Base-by-base conservation (phyloP, 805 yeast species). In the Candida alai region DNA sequence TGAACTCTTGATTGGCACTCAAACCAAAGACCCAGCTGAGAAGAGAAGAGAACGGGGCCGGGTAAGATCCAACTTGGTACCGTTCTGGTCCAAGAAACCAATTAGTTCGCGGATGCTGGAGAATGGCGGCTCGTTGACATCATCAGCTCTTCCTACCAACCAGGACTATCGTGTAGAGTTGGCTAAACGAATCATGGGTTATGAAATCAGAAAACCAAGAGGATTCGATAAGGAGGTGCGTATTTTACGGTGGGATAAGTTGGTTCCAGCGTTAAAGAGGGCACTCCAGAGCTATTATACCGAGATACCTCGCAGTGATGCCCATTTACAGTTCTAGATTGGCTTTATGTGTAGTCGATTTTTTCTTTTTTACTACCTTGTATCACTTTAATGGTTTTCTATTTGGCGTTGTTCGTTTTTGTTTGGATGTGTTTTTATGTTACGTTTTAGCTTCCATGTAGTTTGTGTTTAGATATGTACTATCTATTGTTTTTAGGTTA, bases 171-270 rank as follows among this genome's bases (percentile, higher is more conserved):
- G 77, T 40, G 55, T 65, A 13, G 82, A 77, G 42, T 60, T 78
- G 40, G 84, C 84, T 3, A 74, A 74, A 38, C 62, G 84, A 49
- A 78, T 79, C 16, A 78, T 78, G 82, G 71, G 72, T 13, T 79
- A 79, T 50, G 77, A 73, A 38, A 58, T 65, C 19, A 65, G 83
- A 46, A 77, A 76, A 45, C 85, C 84, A 18, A 62, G 84, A 45
- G 83, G 83, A 1, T 78, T 78, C 54, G 84, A 78, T 48, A 79
- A 78, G 54, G 83, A 77, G 45, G 82, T 79, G 23, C 56, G 84
- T 29, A 77, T 79, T 28, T 53, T 78, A 41, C 65, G 70, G 36
- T 78, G 84, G 84, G 74, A 69, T 32, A 74, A 69, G 40, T 59
- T 79, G 35, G 68, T 65, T 4, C 76, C 80, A 2, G 84, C 84